Evolutionary conservation across 768 basidiomycete species (phyloP).

Genomic region (Terana coerulea): DNA sequence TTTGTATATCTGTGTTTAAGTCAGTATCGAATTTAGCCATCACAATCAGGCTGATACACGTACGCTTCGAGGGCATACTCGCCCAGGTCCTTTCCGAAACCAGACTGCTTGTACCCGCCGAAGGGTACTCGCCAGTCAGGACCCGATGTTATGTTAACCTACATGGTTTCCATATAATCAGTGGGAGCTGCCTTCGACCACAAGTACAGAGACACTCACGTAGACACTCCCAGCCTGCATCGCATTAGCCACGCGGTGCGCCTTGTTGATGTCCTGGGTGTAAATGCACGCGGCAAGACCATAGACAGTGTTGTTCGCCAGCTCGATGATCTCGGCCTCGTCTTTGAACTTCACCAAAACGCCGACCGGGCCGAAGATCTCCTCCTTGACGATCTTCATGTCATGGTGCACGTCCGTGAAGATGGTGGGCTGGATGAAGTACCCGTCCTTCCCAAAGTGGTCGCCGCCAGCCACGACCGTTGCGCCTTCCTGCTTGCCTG

Average conservation of each 20-base stretch:
- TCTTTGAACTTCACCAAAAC: constrained; percentile 75
- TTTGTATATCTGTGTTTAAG: constrained; percentile 48
- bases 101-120: constrained; percentile 83
- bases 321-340: constrained; percentile 28
- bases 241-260: constrained; percentile 33
- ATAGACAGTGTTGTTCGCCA: constrained; percentile 46
- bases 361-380: constrained; percentile 81
- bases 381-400: constrained; percentile 72
- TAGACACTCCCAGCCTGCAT: constrained; percentile 42
- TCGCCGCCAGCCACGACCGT: constrained; percentile 61
- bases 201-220: constrained; percentile 10
- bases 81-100: constrained; percentile 78
- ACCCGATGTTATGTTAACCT: not conserved
- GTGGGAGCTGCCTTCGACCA: no score
- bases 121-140: constrained; percentile 48
- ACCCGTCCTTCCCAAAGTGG: constrained; percentile 56
- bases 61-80: constrained; percentile 69
- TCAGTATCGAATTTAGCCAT: not conserved
- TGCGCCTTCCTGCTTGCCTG: constrained; percentile 70
- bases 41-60: constrained; percentile 18
- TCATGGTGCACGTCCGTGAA: constrained; percentile 61
- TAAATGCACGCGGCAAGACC: constrained; percentile 50
- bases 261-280: constrained; percentile 40
- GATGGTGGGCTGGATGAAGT: constrained; percentile 72
- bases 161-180: not conserved